Percentiles rank a stretch among this genome's conserved stretches.
phyloP scores from a whole-genome alignment of 371 early-diverging fungal species.

The Syncephalastrum contaminatum region DNA sequence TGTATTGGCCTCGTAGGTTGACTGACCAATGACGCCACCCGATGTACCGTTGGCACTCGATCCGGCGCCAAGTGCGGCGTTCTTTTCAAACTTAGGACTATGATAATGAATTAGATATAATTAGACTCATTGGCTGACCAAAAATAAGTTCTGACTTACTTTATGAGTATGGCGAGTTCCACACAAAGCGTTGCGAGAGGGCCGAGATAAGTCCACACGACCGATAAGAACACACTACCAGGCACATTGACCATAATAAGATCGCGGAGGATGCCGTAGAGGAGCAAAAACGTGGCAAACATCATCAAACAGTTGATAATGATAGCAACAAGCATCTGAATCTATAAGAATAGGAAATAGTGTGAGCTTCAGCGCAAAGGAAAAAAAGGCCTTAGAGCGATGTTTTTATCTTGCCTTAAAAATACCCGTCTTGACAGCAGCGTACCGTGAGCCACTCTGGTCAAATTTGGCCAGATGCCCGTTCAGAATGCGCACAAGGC shows the following conservation, averaged over 20 bases:
- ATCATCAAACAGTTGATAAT: slow-evolving; percentile 22
- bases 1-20: not conserved
- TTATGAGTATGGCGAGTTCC: slow-evolving; percentile 41
- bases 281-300: slow-evolving; percentile 24
- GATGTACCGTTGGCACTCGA: slow-evolving; percentile 2
- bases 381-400: not conserved
- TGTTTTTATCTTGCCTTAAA: slow-evolving; percentile 25
- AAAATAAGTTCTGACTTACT: slow-evolving; percentile 12
- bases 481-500: slow-evolving; percentile 31
- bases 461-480: slow-evolving; percentile 32
- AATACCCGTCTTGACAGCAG: slow-evolving; percentile 39
- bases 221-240: slow-evolving; percentile 20
- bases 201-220: slow-evolving; percentile 26
- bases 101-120: not conserved
- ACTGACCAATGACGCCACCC: slow-evolving; percentile 1
- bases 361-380: not conserved
- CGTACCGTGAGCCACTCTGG: slow-evolving; percentile 31
- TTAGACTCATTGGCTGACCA: not conserved
- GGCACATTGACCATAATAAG: slow-evolving; percentile 21
- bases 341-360: slow-evolving; percentile 2
- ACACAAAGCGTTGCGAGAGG: slow-evolving; percentile 20
- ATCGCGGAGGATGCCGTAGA: slow-evolving; percentile 29
- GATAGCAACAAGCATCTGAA: slow-evolving; percentile 18
- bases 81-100: slow-evolving; percentile 16
- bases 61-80: slow-evolving; percentile 7